phyloP scores from a whole-genome alignment of 2,329 filamentous ascomycete genomes.

The Talaromyces pinophilus region DNA sequence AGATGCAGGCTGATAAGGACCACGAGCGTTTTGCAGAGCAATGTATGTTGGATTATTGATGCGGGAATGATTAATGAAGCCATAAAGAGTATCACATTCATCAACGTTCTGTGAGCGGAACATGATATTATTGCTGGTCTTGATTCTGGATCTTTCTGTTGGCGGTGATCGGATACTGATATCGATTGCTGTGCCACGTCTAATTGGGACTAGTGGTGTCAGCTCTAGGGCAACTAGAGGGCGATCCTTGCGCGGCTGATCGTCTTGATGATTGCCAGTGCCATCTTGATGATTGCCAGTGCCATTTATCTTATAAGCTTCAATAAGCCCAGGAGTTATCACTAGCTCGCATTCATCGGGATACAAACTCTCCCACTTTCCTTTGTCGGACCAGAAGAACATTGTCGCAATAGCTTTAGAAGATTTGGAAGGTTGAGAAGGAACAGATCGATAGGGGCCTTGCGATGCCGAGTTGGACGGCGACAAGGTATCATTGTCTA shows the following conservation, averaged over 20 bases:
- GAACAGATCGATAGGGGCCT: slow-evolving; percentile 61
- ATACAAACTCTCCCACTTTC: slow-evolving; percentile 62
- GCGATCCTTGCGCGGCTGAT: slow-evolving; percentile 34
- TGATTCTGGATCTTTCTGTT: slow-evolving; percentile 69
- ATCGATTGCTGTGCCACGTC: slow-evolving; percentile 88
- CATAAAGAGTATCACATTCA: slow-evolving; percentile 81
- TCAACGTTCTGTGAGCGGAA: slow-evolving; percentile 76
- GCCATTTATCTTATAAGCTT: slow-evolving; percentile 61
- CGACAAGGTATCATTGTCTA: slow-evolving; percentile 63
- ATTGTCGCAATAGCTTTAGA: slow-evolving; percentile 60
- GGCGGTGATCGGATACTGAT: slow-evolving; percentile 91
- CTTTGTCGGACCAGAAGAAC: slow-evolving; percentile 65
- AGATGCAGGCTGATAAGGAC: slow-evolving; percentile 52
- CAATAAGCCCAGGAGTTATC: slow-evolving; percentile 64
- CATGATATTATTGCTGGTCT: slow-evolving; percentile 76
- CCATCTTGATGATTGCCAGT: slow-evolving; percentile 37
- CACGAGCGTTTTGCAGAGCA: slow-evolving; percentile 70
- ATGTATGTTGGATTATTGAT: slow-evolving; percentile 93
- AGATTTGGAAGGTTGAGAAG: slow-evolving; percentile 50
- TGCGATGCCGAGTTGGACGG: slow-evolving; percentile 84
- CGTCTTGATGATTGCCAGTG: slow-evolving; percentile 27
- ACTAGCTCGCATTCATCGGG: slow-evolving; percentile 64
- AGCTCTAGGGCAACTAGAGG: slow-evolving; percentile 74
- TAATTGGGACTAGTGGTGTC: slow-evolving; percentile 85
- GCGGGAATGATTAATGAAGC: slow-evolving; percentile 81